Base-by-base conservation (phyloP, 768 basidiomycete genomes). In the Tremella fuciformis region DNA sequence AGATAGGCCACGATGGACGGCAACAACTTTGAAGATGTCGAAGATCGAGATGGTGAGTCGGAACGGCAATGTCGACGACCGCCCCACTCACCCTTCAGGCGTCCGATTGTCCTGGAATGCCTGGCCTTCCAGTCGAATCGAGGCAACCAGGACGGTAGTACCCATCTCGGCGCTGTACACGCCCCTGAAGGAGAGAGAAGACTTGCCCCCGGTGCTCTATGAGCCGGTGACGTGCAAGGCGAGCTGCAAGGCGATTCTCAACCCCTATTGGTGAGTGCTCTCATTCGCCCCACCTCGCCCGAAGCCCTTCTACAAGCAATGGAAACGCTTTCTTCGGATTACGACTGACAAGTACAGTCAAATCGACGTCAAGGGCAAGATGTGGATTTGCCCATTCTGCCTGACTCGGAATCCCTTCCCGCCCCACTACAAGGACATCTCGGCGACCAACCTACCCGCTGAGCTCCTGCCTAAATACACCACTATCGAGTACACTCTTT, bases 301-400 rank as follows among this genome's bases (percentile, higher is more conserved):
- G n/a, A n/a, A n/a, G n/a, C n/a, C n/a, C n/a, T n/a, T n/a, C n/a
- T n/a, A n/a, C n/a, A 41, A 41, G 18, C 39, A 41, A 41, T 11
- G 18, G 18, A 41, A 41, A 41, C 39, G 39, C 11, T 41, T 11
- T 11, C 18, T 11, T 41, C 39, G 18, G 39, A 19, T 46, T n/a
- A 50, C 39, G 21, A 56, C 29, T n/a, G n/a, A n/a, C 39, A 18
- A 59, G 44, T 47, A 34, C 71, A 98, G 96, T 77, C 94, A 97
- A 82, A 93, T 99, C 72, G 96, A 98, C 80, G 91, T 97, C 63
- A 85, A 96, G 70, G 94, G 89, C 68, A 98, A 98, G 79, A 84
- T 99, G 53, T 99, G 96, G 96, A 99, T 98, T 66, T 99, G 96
- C 73, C 96, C 96, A 3, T 98, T 99, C 81, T 99, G 96, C 79